Percentiles rank a stretch among this genome's conserved stretches.
phyloP scores from a whole-genome alignment of 345 rosid species.

The Clausena lansium region DNA sequence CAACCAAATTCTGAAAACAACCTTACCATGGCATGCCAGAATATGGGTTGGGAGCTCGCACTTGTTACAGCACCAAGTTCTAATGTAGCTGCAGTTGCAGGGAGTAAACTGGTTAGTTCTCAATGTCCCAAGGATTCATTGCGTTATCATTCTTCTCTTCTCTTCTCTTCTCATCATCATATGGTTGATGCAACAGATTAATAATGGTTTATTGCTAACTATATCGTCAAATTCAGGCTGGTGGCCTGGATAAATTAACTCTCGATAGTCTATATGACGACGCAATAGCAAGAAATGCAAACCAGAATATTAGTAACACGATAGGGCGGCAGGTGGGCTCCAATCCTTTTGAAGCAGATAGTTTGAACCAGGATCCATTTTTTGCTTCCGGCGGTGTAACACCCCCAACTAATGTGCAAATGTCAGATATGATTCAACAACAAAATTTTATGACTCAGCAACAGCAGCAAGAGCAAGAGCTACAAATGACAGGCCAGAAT shows the following conservation, averaged over 20 bases:
- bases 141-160: too few species aligned
- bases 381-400: not conserved
- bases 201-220: not conserved
- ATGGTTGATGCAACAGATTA: not conserved
- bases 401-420: not conserved
- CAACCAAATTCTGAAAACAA: conserved; percentile 6
- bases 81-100: conserved; percentile 14
- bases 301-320: conserved; percentile 3
- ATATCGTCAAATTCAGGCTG: conserved; percentile 25
- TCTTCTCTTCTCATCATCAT: too few species aligned
- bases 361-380: conserved; percentile 12
- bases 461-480: conserved; percentile 14
- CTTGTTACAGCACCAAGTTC: conserved; percentile 34
- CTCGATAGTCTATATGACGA: conserved; percentile 28
- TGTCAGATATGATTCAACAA: conserved; percentile 11
- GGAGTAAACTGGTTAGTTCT: conserved; percentile 27
- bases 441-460: conserved; percentile 2
- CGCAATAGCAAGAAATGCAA: conserved; percentile 8
- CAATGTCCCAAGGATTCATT: too few species aligned
- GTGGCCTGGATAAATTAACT: conserved; percentile 27
- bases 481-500: not conserved
- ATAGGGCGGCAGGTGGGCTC: not conserved
- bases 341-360: conserved; percentile 15
- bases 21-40: not conserved
- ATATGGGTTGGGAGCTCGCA: conserved; percentile 35